phyloP scores from a whole-genome alignment of 2,329 filamentous ascomycete genomes.

The Neofusicoccum ribis region DNA sequence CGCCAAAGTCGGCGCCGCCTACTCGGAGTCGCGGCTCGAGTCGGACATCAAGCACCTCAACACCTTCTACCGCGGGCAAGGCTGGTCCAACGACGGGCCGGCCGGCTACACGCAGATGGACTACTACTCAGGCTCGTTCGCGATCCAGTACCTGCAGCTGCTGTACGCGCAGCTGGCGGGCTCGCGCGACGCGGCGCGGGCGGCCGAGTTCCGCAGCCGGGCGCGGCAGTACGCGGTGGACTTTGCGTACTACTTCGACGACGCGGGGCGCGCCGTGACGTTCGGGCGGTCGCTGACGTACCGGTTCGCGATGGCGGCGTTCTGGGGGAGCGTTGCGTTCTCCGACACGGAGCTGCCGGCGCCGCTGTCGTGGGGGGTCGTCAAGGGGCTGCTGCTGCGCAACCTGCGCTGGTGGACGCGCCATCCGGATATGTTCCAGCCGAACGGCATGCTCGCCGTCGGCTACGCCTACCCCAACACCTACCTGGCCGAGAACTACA shows the following conservation, averaged over 20 bases:
- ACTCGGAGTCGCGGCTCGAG: slow-evolving; percentile 68
- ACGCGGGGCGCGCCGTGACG: slow-evolving; percentile 69
- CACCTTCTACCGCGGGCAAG: slow-evolving; percentile 77
- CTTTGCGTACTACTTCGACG: slow-evolving; percentile 74
- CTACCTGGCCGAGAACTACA: slow-evolving; percentile 82
- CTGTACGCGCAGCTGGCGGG: slow-evolving; percentile 72
- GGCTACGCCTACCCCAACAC: slow-evolving; percentile 80
- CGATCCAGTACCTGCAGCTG: slow-evolving; percentile 77
- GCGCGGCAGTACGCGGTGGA: slow-evolving; percentile 68
- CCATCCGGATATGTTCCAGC: slow-evolving; percentile 71
- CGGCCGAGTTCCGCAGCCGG: slow-evolving; percentile 68
- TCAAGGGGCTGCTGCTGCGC: slow-evolving; percentile 72
- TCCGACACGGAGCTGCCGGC: slow-evolving; percentile 71
- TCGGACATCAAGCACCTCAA: slow-evolving; percentile 76
- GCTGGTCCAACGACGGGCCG: slow-evolving; percentile 81
- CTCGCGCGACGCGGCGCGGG: slow-evolving; percentile 63
- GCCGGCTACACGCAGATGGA: slow-evolving; percentile 81
- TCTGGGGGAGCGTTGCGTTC: slow-evolving; percentile 77
- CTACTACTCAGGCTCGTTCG: slow-evolving; percentile 81
- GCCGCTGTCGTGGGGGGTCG: slow-evolving; percentile 74
- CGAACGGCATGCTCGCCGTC: slow-evolving; percentile 72
- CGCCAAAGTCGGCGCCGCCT: slow-evolving; percentile 71
- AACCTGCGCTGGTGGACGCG: slow-evolving; percentile 80
- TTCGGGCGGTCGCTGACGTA: slow-evolving; percentile 79
- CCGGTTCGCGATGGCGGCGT: slow-evolving; percentile 82